Percentiles rank a stretch among this genome's conserved stretches.
Evolutionary conservation across 2,329 filamentous ascomycete species (phyloP).

Genomic region (Cercospora citrullina): DNA sequence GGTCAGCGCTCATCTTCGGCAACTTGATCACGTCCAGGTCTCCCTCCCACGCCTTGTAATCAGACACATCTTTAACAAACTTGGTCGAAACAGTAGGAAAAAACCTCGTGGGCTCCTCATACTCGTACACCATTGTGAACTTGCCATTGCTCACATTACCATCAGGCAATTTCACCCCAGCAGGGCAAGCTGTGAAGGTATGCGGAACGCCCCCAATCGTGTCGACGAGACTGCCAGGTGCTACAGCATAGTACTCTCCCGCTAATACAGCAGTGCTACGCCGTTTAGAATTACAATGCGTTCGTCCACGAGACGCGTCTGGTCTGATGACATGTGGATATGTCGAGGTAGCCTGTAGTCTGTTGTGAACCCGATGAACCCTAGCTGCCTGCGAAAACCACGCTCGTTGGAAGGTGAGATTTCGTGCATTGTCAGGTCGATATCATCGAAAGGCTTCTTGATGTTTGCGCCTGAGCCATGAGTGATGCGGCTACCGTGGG

Average conservation of each 20-base stretch:
- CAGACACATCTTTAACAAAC: slow-evolving; percentile 12
- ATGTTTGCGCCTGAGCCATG: slow-evolving; percentile 26
- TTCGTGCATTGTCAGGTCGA: slow-evolving; percentile 29
- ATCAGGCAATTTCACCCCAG: slow-evolving; percentile 27
- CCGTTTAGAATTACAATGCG: slow-evolving; percentile 28
- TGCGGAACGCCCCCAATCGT: slow-evolving; percentile 29
- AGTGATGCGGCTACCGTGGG: slow-evolving; percentile 28
- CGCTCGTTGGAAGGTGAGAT: slow-evolving; percentile 24
- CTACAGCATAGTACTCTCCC: slow-evolving; percentile 23
- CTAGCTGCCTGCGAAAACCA: slow-evolving; percentile 26
- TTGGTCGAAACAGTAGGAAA: slow-evolving; percentile 26
- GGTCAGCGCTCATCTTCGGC: slow-evolving; percentile 21
- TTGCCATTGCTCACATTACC: slow-evolving; percentile 25
- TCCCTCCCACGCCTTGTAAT: slow-evolving; percentile 27
- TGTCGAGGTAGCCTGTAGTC: slow-evolving; percentile 28
- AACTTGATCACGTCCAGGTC: slow-evolving; percentile 27
- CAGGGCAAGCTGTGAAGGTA: slow-evolving; percentile 30
- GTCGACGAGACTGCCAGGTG: slow-evolving; percentile 28
- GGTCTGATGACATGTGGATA: slow-evolving; percentile 29
- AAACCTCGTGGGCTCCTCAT: slow-evolving; percentile 28
- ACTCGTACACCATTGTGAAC: slow-evolving; percentile 33
- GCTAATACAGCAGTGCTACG: slow-evolving; percentile 28
- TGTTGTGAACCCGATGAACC: slow-evolving; percentile 27
- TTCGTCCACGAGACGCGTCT: slow-evolving; percentile 25
- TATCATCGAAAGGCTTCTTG: slow-evolving; percentile 29